Evolutionary conservation across 2,329 filamentous ascomycete genomes (phyloP), one percentile per base, ranked within the genome.

Genomic region (Epichloe coenophiala): DNA sequence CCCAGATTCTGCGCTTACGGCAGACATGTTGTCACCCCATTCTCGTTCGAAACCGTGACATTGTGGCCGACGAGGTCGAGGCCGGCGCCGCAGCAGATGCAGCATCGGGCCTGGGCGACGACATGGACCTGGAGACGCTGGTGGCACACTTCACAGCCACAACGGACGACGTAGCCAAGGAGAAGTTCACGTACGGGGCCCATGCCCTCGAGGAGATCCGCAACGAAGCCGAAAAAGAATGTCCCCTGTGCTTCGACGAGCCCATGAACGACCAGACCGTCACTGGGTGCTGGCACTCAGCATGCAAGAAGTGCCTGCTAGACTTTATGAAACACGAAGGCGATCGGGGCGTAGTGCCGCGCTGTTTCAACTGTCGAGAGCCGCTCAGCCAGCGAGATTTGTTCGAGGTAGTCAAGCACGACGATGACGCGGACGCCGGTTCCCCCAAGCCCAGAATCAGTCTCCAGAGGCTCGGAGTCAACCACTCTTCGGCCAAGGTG

Each of bases 261-360:
- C 89, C 90, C 3, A 97, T 97, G 89, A 79, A 88, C 40, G 86
- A 96, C 49, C 91, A 95, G 62, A 85, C 86, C 0, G 93, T 98
- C 1, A 97, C 93, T 0, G 88, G 88, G 0, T 98, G 93, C 68
- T 98, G 93, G 89, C 93, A 98, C 66, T 95, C 88, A 36, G 90
- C 93, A 1, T 98, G 93, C 71, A 95, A 93, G 67, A 84, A 87
- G 55, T 98, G 93, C 60, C 71, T 97, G n/a, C 71, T 94, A 2
- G 83, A 88, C 58, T 95, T 88, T 59, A 94, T 98, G 61, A 81
- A 86, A 55, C 89, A 95, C 60, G 86, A 95, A 64, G 84, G 76
- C 4, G 83, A 88, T 57, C 88, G 84, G 52, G 81, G 83, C 42
- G 78, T 87, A 47, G 66, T 84, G 0, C 85, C 93, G 1, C 80